A percentile compares a stretch with the other conserved stretches of the same genome.
Conservation (phyloP, 352 stramenopile genomes). For the Phytophthora rubi region DNA sequence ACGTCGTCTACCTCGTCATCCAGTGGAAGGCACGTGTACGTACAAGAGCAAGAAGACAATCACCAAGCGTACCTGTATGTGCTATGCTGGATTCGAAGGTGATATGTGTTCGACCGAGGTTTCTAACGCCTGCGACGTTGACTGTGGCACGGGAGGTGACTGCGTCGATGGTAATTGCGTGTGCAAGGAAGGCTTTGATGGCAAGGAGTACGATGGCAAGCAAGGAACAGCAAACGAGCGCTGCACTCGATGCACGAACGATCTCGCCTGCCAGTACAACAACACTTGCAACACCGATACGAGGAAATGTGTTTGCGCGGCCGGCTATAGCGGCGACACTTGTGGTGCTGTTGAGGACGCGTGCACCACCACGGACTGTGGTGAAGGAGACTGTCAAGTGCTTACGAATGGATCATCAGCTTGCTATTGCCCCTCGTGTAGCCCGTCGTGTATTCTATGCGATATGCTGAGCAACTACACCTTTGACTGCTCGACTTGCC, state of each 20-base stretch:
- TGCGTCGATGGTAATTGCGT: constrained; percentile 47
- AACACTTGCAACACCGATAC: constrained; percentile 44
- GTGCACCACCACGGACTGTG: constrained; percentile 39
- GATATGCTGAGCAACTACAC: constrained; percentile 27
- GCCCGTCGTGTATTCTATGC: constrained; percentile 35
- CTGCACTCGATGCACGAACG: constrained; percentile 49
- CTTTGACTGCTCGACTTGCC: constrained; percentile 37
- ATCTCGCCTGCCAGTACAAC: constrained; percentile 53
- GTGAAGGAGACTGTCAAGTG: constrained; percentile 39
- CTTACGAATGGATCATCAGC: constrained; percentile 37
- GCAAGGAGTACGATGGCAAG: constrained; percentile 44
- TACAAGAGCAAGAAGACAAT: constrained; percentile 59
- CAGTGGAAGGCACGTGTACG: constrained; percentile 52
- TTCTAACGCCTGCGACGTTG: constrained; percentile 45
- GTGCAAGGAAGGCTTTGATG: constrained; percentile 52
- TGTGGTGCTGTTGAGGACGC: constrained; percentile 46
- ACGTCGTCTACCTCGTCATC: constrained; percentile 4
- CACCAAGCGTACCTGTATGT: constrained; percentile 53
- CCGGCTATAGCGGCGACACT: constrained; percentile 45
- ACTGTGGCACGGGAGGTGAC: constrained; percentile 52
- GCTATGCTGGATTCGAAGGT: constrained; percentile 47
- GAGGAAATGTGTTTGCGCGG: constrained; percentile 45
- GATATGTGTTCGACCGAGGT: constrained; percentile 44
- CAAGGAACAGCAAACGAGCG: constrained; percentile 42
- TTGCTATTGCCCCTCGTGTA: constrained; percentile 44